phyloP scores from a whole-genome alignment of 164 flowering plant species.

The Annona squamosa region DNA sequence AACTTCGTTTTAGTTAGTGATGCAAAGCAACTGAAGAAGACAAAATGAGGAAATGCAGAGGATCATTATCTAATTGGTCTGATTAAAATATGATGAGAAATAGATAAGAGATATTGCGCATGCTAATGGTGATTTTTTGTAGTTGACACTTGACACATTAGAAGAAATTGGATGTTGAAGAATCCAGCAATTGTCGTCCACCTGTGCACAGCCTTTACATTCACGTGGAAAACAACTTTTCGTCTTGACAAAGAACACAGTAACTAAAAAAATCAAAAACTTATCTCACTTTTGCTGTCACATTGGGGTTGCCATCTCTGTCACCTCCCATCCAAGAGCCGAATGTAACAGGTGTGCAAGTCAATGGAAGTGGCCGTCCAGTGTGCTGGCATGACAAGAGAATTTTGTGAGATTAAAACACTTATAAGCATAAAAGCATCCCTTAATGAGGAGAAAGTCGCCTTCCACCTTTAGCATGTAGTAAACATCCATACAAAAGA shows the following conservation, averaged over 20 bases:
- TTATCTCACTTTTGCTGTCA: constrained; percentile 68
- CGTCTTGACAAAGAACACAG: background rate
- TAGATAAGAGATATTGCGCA: no score
- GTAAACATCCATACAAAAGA: background rate
- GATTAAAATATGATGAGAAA: no score
- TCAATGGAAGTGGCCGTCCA: constrained; percentile 83
- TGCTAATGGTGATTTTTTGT: no score
- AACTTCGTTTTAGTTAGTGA: no score
- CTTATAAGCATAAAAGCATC: background rate
- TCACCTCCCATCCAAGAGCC: constrained; percentile 99
- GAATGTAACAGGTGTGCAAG: constrained; percentile 82
- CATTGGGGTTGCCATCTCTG: constrained; percentile 98
- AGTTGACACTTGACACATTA: background rate
- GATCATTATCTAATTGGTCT: no score
- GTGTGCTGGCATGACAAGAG: constrained; percentile 55
- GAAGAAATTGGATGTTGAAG: background rate
- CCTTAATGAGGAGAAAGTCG: background rate
- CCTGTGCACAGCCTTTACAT: background rate
- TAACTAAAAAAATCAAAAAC: background rate
- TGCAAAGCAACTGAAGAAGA: no score
- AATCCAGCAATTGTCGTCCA: no score
- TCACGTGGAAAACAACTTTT: background rate
- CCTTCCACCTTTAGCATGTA: background rate
- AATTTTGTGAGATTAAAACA: constrained; percentile 1
- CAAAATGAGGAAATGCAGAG: no score